A percentile compares a stretch with the other conserved stretches of the same genome.
Conservation (phyloP, 1,284 basidiomycete genomes). For the Fomitopsis palustris region DNA sequence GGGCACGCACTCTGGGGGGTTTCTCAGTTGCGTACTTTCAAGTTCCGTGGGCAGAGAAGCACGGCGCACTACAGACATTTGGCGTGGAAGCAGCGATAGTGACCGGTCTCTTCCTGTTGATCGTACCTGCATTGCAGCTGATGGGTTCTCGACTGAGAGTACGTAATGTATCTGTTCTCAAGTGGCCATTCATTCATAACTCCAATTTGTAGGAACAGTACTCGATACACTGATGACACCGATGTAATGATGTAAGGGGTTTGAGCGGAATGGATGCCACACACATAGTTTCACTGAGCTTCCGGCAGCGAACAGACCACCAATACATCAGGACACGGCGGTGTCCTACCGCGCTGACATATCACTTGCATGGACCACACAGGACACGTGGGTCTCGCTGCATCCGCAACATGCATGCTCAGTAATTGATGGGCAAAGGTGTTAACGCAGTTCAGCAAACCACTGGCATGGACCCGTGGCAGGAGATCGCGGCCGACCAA, state of each 20-base stretch:
- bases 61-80: slow-evolving; percentile 46
- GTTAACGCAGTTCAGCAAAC: too few relatives aligned
- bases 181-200: background rate
- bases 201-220: background rate
- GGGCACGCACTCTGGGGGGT: slow-evolving; percentile 46
- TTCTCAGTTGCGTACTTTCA: slow-evolving; percentile 55
- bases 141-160: slow-evolving; percentile 43
- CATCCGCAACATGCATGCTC: too few relatives aligned
- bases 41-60: slow-evolving; percentile 42
- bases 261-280: too few relatives aligned
- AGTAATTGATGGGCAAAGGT: too few relatives aligned
- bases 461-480: too few relatives aligned
- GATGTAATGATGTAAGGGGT: background rate
- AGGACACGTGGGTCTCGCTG: too few relatives aligned
- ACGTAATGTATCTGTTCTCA: slow-evolving; percentile 11
- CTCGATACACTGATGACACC: background rate
- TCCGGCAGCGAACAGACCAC: too few relatives aligned
- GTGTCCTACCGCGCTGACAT: too few relatives aligned
- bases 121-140: slow-evolving; percentile 45
- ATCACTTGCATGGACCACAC: too few relatives aligned
- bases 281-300: background rate
- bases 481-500: too few relatives aligned
- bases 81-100: slow-evolving; percentile 55
- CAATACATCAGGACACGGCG: too few relatives aligned
- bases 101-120: slow-evolving; percentile 43